Conservation (phyloP, 2,329 filamentous ascomycete genomes). For the Apiospora koreana region DNA sequence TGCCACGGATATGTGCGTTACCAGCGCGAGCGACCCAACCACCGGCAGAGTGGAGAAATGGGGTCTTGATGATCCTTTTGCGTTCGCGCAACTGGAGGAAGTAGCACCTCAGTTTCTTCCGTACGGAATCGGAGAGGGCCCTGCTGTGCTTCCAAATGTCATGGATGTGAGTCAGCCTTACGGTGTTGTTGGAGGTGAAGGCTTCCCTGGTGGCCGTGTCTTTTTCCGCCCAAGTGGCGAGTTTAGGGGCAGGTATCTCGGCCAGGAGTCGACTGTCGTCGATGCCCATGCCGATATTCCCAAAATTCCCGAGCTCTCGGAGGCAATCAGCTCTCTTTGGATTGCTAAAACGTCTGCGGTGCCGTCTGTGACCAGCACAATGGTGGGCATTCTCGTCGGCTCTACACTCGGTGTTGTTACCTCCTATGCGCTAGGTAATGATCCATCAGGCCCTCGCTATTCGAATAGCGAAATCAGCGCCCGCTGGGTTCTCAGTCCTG, state of each 20-base stretch:
- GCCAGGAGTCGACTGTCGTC: constrained; percentile 58
- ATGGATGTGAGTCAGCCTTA: constrained; percentile 90
- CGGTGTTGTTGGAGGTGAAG: constrained; percentile 83
- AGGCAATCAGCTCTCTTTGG: constrained; percentile 81
- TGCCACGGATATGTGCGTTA: constrained; percentile 73
- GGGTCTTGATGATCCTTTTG: constrained; percentile 75
- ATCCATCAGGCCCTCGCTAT: constrained; percentile 60
- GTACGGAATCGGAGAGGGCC: constrained; percentile 78
- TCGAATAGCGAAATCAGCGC: constrained; percentile 78
- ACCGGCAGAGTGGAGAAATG: constrained; percentile 77
- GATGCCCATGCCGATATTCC: constrained; percentile 74
- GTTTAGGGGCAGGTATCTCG: constrained; percentile 74
- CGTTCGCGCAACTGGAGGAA: constrained; percentile 77
- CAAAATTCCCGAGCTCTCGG: constrained; percentile 66
- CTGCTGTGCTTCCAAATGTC: constrained; percentile 77
- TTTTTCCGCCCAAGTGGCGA: constrained; percentile 78
- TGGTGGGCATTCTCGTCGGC: constrained; percentile 80
- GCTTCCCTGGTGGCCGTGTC: constrained; percentile 77
- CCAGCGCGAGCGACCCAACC: constrained; percentile 79
- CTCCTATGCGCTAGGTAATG: constrained; percentile 72
- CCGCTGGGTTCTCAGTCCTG: constrained; percentile 87
- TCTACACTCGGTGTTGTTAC: constrained; percentile 83
- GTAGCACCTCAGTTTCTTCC: constrained; percentile 71
- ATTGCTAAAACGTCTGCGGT: constrained; percentile 80
- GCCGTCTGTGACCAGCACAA: constrained; percentile 70